Conservation (phyloP, 1,284 basidiomycete genomes). For the Naganishia liquefaciens region DNA sequence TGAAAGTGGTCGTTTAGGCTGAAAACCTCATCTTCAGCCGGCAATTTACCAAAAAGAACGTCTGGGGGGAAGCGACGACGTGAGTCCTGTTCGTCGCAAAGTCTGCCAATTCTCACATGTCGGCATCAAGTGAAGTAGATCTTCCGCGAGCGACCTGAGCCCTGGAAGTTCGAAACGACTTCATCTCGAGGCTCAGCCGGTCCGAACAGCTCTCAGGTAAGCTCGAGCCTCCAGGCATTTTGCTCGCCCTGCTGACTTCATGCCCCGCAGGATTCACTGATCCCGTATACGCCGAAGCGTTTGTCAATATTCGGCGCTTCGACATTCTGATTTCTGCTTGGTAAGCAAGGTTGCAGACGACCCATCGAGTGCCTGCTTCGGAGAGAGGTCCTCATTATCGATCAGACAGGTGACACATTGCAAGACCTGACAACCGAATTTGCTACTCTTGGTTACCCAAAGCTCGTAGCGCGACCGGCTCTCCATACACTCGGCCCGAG, state of each 20-base stretch:
- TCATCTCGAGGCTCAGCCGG: conserved; percentile 91
- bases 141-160: conserved; percentile 86
- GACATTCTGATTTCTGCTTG: conserved; percentile 93
- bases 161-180: conserved; percentile 83
- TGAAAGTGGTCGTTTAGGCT: conserved; percentile 76
- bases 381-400: conserved; percentile 90
- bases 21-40: conserved; percentile 92
- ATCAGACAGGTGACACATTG: conserved; percentile 90
- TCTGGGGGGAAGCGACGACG: conserved; percentile 77
- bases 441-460: conserved; percentile 94
- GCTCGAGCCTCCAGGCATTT: conserved; percentile 29
- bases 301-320: conserved; percentile 97
- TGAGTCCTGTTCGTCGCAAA: conserved; percentile 54
- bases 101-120: conserved; percentile 31
- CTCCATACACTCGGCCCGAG: conserved; percentile 93
- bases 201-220: conserved; percentile 91
- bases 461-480: conserved; percentile 91
- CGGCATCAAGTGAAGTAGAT: conserved; percentile 73
- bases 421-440: conserved; percentile 98
- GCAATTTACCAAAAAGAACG: conserved; percentile 89
- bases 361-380: conserved; percentile 7
- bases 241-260: conserved; percentile 3
- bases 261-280: conserved; percentile 83
- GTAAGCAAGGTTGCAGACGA: conserved; percentile 54
- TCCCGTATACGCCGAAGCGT: conserved; percentile 96